Evolutionary conservation across 2,329 filamentous ascomycete species (phyloP).

Genomic region (Cladophialophora carrionii): DNA sequence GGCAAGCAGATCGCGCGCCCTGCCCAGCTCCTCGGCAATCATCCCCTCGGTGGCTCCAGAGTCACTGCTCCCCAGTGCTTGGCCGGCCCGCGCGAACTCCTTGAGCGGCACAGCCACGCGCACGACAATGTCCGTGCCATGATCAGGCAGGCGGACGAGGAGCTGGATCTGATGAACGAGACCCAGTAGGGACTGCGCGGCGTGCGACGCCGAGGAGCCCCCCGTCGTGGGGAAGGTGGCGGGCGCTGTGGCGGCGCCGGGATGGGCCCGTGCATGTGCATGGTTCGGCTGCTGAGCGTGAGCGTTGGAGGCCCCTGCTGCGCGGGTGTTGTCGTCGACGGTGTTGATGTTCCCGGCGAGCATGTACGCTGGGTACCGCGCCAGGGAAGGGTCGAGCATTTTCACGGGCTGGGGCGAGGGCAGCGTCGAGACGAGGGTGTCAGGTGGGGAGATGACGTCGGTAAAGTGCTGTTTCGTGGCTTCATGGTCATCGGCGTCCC

Average conservation of each 20-base stretch:
- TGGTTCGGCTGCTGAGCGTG: no score
- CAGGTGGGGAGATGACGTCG: slow-evolving; percentile 49
- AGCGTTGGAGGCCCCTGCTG: background rate
- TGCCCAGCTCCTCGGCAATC: slow-evolving; percentile 66
- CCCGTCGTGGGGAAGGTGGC: background rate
- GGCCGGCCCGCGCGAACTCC: slow-evolving; percentile 69
- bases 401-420: slow-evolving; percentile 12
- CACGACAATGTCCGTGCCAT: slow-evolving; percentile 79
- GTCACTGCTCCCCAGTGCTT: slow-evolving; percentile 39
- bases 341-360: slow-evolving; percentile 33
- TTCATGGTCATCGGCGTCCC: slow-evolving; percentile 23
- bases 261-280: background rate
- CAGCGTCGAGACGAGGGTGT: slow-evolving; percentile 27
- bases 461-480: slow-evolving; percentile 52
- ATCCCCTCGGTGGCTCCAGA: slow-evolving; percentile 7
- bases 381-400: slow-evolving; percentile 27
- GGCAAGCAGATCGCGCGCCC: slow-evolving; percentile 43
- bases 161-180: slow-evolving; percentile 70
- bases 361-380: slow-evolving; percentile 32
- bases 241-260: background rate
- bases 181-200: slow-evolving; percentile 4
- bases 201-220: background rate
- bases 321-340: slow-evolving; percentile 10
- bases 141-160: slow-evolving; percentile 72
- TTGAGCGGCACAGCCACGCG: slow-evolving; percentile 87